Evolutionary conservation across 2,329 filamentous ascomycete genomes (phyloP).

Genomic region (Chlorencoelia australis): DNA sequence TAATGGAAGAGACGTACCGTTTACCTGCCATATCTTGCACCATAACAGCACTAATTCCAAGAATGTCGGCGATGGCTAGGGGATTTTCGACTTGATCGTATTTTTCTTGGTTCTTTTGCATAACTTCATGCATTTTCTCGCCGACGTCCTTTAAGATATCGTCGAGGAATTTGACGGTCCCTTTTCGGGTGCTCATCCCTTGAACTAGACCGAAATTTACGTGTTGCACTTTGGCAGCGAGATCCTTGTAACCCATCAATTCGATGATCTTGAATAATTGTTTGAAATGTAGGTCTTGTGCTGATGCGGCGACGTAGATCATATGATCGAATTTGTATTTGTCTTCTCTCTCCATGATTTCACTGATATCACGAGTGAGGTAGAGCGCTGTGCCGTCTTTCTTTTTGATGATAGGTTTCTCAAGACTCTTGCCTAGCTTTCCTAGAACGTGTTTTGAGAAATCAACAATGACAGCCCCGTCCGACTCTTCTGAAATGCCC

Average conservation of each 20-base stretch:
- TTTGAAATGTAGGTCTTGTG: slow-evolving; percentile 63
- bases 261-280: slow-evolving; percentile 71
- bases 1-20: slow-evolving; percentile 42
- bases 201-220: slow-evolving; percentile 67
- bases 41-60: slow-evolving; percentile 94
- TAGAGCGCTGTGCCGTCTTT: slow-evolving; percentile 68
- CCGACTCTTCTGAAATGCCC: slow-evolving; percentile 55
- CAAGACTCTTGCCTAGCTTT: slow-evolving; percentile 59
- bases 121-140: slow-evolving; percentile 96
- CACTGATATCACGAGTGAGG: slow-evolving; percentile 68
- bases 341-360: slow-evolving; percentile 55
- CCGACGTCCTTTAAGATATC: slow-evolving; percentile 70
- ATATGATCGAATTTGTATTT: slow-evolving; percentile 64
- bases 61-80: slow-evolving; percentile 68
- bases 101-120: slow-evolving; percentile 83
- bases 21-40: slow-evolving; percentile 97
- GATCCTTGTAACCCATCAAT: slow-evolving; percentile 57
- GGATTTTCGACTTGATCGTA: slow-evolving; percentile 85
- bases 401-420: slow-evolving; percentile 62
- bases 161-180: slow-evolving; percentile 63
- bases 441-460: slow-evolving; percentile 58
- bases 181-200: slow-evolving; percentile 61
- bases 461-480: slow-evolving; percentile 64
- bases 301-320: slow-evolving; percentile 67
- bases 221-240: slow-evolving; percentile 59